Base-by-base conservation (phyloP, 805 yeast species). In the Ogataea saltuana region DNA sequence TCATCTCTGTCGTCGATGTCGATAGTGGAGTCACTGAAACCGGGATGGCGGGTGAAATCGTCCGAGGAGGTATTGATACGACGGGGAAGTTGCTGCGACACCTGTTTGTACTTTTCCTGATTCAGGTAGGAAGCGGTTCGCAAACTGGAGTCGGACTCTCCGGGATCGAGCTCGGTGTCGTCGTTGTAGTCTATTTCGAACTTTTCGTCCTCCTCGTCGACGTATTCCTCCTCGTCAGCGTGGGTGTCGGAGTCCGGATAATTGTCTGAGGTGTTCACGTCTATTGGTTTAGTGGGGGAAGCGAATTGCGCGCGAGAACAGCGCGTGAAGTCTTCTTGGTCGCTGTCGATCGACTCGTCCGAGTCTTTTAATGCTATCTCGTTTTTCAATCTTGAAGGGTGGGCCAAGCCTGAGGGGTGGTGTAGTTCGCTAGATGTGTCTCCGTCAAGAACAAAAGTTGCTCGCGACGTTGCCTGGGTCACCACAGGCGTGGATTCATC, bases 1-100 rank as follows among this genome's bases (percentile, higher is more conserved):
- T 74, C 80, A 4, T 73, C 79, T 45, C 68, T 69, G 46, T 74
- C 78, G 45, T 74, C 78, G 21, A 74, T 48, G 22, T 71, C 75
- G 43, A 72, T 59, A 1, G 78, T 76, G 37, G 75, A 74, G 27
- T 71, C 68, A 20, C 56, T 54, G 12, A 44, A 17, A 10, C 17
- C 18, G 6, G 42, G 11, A 11, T 17, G n/a, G 22, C n/a, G n/a
- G n/a, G n/a, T n/a, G n/a, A n/a, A n/a, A n/a, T 10, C 28, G 36
- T 18, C 23, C 21, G 8, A 11, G n/a, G 22, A 7, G 25, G 15
- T 17, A 12, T 12, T n/a, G 18, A 18, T 21, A 16, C 36, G 39
- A 4, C 33, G 26, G 15, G 33, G 22, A 3, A 15, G 11, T 21
- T n/a, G 8, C n/a, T 19, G 35, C 15, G 27, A 18, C 8, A 22